These are phyloP conservation scores for Saccharomyces hybrid DNA, from an alignment of 1,139 yeast species.

Conservation along the genomic window DNA sequence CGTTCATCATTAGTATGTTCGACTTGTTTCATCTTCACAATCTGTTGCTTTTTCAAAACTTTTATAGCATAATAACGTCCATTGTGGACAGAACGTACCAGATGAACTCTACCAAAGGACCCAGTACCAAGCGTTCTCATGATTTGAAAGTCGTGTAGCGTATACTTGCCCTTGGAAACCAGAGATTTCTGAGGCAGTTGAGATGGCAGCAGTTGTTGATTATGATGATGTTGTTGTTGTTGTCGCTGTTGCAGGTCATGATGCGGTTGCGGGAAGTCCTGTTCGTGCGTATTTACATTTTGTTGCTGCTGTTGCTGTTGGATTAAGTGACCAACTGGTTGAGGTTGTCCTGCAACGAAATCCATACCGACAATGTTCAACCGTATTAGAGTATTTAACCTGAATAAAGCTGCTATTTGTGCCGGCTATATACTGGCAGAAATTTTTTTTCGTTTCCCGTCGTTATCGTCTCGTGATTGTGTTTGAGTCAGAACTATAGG, in stretches of 20 bases:
- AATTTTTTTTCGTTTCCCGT: background rate
- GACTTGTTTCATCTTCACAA: conserved; percentile 92
- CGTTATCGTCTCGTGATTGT: background rate
- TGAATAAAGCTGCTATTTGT: background rate
- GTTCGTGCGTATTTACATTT: conserved; percentile 11
- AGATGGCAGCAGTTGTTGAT: conserved; percentile 5
- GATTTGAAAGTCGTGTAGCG: conserved; percentile 80
- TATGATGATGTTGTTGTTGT: no score
- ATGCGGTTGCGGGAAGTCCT: conserved; percentile 6
- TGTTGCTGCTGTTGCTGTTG: conserved; percentile 12
- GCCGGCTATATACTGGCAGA: background rate
- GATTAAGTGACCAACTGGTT: conserved; percentile 9
- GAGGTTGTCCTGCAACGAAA: background rate
- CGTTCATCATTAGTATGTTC: conserved; percentile 98
- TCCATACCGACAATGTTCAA: background rate
- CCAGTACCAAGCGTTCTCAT: conserved; percentile 95
- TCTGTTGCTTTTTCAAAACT: conserved; percentile 82
- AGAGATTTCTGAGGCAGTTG: conserved; percentile 35
- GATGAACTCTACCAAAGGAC: conserved; percentile 92
- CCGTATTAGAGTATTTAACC: background rate
- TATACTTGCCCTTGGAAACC: conserved; percentile 77
- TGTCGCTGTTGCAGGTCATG: conserved; percentile 10
- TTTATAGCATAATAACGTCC: conserved; percentile 92
- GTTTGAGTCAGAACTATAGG: background rate
- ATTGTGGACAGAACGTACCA: conserved; percentile 87